Evolutionary conservation across 495 filamentous ascomycete species (phyloP), one percentile per base, ranked within the genome.

Genomic region (Lentithecium fluviatile): DNA sequence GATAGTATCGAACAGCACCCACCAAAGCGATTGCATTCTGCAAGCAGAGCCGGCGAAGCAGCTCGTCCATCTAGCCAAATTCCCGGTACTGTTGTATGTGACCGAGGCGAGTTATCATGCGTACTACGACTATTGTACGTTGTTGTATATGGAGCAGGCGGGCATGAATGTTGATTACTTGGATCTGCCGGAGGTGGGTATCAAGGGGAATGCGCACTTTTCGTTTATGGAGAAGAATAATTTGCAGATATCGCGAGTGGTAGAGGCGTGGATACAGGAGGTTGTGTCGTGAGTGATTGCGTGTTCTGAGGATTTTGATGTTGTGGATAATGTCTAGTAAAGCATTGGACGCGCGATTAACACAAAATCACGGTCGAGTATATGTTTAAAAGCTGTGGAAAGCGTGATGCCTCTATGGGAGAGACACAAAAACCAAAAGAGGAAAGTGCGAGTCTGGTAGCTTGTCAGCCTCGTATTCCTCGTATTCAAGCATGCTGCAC

Each of bases 161-260:
- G 83, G 83, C 1, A 77, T 82, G 1, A 25, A 66, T 3, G 73
- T 76, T 6, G 68, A 80, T 51, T 74, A 77, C 54, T 36, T 80
- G 48, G 68, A 80, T 48, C 72, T 85, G 52, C 69, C 62, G 0
- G 70, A 80, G 62, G 48, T 62, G 7, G 77, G 77, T 0, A 78
- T 85, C 24, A 61, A 73, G 32, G 83, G 85, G 1, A 85, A 86
- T 66, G 83, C 78, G 10, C 82, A 85, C 69, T 75, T 85, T 67
- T 73, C 80, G 51, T 83, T 83, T 59, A 69, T 85, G 62, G 83
- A 86, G 73, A 82, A 77, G 74, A 86, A 85, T 52, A 85, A 76
- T 62, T 71, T 58, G 29, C 29, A 32, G 29, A 32, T 32, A 4
- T 32, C 29, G 29, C 29, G 4, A 10, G 29, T 32, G 29, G 29